These are phyloP conservation scores for Kuraishia cidri DNA, from an alignment of 805 yeast genomes.

Conservation along the genomic window DNA sequence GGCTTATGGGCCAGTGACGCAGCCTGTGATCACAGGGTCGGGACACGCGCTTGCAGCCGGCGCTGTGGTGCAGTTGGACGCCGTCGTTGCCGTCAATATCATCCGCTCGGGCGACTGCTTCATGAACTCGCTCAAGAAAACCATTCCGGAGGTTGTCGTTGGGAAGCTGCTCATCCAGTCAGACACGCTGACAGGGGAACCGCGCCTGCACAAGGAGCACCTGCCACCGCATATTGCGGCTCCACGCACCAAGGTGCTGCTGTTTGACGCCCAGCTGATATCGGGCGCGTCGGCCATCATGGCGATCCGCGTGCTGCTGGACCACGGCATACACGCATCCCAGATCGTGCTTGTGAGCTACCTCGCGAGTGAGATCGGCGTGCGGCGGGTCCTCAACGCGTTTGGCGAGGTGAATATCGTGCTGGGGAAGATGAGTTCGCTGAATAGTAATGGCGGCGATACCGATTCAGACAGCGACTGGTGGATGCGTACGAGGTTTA, in stretches of 20 bases:
- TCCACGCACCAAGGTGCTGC: conserved; percentile 35
- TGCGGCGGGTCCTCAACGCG: conserved; percentile 64
- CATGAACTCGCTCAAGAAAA: conserved; percentile 65
- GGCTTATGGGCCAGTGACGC: conserved; percentile 26
- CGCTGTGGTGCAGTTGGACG: conserved; percentile 28
- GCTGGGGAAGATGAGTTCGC: conserved; percentile 51
- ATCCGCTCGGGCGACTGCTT: conserved; percentile 93
- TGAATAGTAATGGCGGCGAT: not conserved
- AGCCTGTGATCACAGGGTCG: conserved; percentile 11
- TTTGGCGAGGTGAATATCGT: conserved; percentile 64
- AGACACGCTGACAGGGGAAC: conserved; percentile 87
- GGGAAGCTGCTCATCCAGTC: conserved; percentile 87
- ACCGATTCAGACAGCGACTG: conserved; percentile 32
- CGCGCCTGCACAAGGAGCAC: conserved; percentile 77
- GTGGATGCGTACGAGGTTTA: conserved; percentile 58
- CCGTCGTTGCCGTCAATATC: conserved; percentile 63
- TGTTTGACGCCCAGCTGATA: conserved; percentile 82
- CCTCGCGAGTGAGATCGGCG: conserved; percentile 71
- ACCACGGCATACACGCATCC: conserved; percentile 58
- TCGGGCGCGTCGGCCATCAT: conserved; percentile 92
- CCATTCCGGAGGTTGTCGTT: conserved; percentile 67
- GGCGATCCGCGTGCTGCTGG: conserved; percentile 84
- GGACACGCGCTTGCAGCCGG: conserved; percentile 17
- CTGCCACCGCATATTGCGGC: conserved; percentile 37
- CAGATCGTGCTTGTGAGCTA: conserved; percentile 65